Evolutionary conservation across 495 filamentous ascomycete species (phyloP), one percentile per base, ranked within the genome.

Genomic region (Stereocaulon alpinum): DNA sequence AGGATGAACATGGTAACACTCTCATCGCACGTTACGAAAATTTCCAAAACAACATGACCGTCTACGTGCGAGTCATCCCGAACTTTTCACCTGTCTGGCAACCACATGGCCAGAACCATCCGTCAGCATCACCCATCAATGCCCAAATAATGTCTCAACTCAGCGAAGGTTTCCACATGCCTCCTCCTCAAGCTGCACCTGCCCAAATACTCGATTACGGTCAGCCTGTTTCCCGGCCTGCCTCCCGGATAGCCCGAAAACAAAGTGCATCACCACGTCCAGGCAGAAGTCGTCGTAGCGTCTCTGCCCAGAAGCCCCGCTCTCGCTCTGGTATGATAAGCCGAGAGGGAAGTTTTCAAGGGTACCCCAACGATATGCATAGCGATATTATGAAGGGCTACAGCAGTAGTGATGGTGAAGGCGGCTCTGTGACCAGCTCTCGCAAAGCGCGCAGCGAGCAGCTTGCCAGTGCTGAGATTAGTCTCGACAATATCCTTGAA

Each of bases 11-110:
- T 62, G 89, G 87, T 47, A 88, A 84, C 64, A 94, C 84, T 58
- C 82, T 98, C 66, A 96, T 98, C 69, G 89, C 93, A 51, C 83
- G 88, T 60, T 95, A 96, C 70, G 91, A 96, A 70, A 98, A 96
- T 73, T 86, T 98, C 63, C 77, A 76, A 61, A 82, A 95, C 74
- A 84, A 89, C 66, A 94, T 92, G 87, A 82, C 81, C 17, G 88
- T 98, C 61, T 88, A 89, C 66, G 91, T 98, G 44, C 83, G 91
- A 68, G 85, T 95, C 32, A 85, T 90, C 61, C 72, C 75, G 45
- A 87, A 92, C 49, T 64, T 64, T 51, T 57, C 69, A 44, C 75
- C 75, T 62, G 61, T 72, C 27, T 75, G 66, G 32, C 65, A 71
- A 20, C 63, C 62, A 53, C 68, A 74, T 60, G 72, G 69, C 20